A percentile compares a stretch with the other conserved stretches of the same genome.
phyloP scores from a whole-genome alignment of 805 yeast genomes.

The Saturnispora hagleri region DNA sequence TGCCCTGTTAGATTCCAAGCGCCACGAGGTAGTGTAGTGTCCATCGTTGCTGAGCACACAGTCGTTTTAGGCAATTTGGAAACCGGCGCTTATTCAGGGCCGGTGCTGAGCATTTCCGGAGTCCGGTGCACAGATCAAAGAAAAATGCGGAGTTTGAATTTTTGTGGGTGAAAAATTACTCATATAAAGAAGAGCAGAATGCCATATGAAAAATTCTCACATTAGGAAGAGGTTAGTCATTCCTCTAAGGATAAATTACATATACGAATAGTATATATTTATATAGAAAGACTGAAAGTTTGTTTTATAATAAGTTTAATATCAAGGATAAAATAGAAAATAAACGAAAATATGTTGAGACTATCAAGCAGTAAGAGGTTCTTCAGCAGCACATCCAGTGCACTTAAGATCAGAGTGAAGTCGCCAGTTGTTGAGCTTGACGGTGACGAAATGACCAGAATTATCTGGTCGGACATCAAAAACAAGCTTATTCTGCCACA shows the following conservation, averaged over 20 bases:
- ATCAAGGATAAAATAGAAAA: neutral
- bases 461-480: conserved; percentile 72
- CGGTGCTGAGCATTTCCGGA: neutral
- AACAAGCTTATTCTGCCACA: conserved; percentile 58
- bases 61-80: neutral
- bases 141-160: neutral
- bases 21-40: neutral
- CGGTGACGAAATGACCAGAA: conserved; percentile 84
- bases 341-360: neutral
- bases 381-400: conserved; percentile 21
- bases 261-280: neutral
- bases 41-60: neutral
- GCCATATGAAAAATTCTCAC: neutral
- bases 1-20: conserved; percentile 21
- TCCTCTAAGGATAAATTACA: neutral
- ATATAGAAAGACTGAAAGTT: neutral
- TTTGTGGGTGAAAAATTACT: neutral
- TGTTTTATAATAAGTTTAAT: neutral
- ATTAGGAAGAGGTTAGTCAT: neutral
- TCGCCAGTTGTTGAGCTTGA: conserved; percentile 72
- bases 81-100: neutral
- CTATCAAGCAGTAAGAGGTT: conserved; percentile 11
- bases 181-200: neutral
- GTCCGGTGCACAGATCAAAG: neutral
- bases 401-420: conserved; percentile 56